These are phyloP conservation scores for Pythium pyrilobum DNA, from an alignment of 352 stramenopile species.

Conservation along the genomic window DNA sequence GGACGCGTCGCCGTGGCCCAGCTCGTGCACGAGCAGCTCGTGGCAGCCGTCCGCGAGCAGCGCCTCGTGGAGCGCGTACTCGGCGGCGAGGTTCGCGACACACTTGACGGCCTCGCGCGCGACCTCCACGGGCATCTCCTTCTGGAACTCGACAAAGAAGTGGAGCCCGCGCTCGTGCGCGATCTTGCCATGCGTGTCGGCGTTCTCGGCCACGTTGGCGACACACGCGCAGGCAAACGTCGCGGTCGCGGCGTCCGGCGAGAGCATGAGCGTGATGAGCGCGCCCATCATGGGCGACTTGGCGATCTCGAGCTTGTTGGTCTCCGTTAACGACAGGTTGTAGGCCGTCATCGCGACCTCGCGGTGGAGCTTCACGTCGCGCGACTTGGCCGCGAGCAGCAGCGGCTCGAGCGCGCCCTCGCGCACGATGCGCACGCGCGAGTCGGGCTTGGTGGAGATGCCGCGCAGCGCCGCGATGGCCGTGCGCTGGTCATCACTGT, in stretches of 20 bases:
- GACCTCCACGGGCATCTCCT: constrained; percentile 25
- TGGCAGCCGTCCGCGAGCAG: constrained; percentile 76
- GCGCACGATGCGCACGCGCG: constrained; percentile 83
- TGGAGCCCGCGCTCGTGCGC: constrained; percentile 62
- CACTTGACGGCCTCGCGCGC: constrained; percentile 68
- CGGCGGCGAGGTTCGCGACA: constrained; percentile 61
- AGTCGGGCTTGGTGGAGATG: constrained; percentile 79
- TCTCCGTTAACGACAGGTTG: constrained; percentile 91
- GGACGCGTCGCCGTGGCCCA: constrained; percentile 52
- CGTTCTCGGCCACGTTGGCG: constrained; percentile 92
- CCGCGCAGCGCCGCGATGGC: constrained; percentile 90
- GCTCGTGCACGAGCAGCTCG: constrained; percentile 74
- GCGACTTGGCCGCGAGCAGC: constrained; percentile 69
- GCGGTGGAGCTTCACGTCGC: constrained; percentile 68
- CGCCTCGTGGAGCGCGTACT: constrained; percentile 86
- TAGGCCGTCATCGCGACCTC: constrained; percentile 89
- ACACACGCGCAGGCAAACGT: constrained; percentile 77
- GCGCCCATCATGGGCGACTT: constrained; percentile 68
- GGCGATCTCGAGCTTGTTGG: constrained; percentile 93
- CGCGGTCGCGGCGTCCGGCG: constrained; percentile 60
- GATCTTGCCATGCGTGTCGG: constrained; percentile 82
- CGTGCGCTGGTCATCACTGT: constrained; percentile 83
- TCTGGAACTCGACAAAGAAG: constrained; percentile 74
- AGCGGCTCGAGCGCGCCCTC: constrained; percentile 89
- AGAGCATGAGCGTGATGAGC: constrained; percentile 85